Percentiles rank a stretch among this genome's conserved stretches.
Conservation (phyloP, 169 alveolate species). For the Toxoplasma gondii region DNA sequence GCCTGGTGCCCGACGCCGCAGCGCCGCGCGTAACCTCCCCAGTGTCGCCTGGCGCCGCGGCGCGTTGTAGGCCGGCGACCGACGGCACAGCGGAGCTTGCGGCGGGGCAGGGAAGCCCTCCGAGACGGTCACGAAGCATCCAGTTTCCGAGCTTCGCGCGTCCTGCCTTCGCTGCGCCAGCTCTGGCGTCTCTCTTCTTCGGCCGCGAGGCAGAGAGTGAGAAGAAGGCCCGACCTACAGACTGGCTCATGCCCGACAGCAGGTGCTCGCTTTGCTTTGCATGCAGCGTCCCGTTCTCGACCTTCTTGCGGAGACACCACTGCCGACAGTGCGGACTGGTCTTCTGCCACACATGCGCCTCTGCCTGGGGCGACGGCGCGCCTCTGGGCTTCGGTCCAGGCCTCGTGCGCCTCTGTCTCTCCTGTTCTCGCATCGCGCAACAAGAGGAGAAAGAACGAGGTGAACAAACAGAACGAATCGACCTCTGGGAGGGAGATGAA, state of each 20-base stretch:
- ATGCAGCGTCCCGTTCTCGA: slow-evolving; percentile 32
- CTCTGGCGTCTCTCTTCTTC: too few relatives aligned
- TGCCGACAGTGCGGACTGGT: slow-evolving; percentile 31
- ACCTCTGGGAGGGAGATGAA: not conserved
- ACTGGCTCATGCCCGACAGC: slow-evolving; percentile 35
- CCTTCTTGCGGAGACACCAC: slow-evolving; percentile 19
- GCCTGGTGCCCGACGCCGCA: too few relatives aligned
- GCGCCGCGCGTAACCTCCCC: too few relatives aligned
- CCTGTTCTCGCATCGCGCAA: not conserved
- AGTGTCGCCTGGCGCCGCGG: too few relatives aligned
- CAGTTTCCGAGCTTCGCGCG: too few relatives aligned
- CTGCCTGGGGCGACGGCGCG: slow-evolving; percentile 21
- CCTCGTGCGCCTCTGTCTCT: not conserved
- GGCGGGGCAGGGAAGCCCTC: too few relatives aligned
- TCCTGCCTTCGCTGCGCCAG: too few relatives aligned
- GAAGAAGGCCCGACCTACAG: not conserved
- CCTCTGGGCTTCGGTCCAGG: not conserved
- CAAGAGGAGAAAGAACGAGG: not conserved
- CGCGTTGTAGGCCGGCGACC: too few relatives aligned
- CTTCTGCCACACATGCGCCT: slow-evolving; percentile 4
- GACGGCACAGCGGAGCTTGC: too few relatives aligned
- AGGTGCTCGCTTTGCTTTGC: not conserved
- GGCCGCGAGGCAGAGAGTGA: too few relatives aligned
- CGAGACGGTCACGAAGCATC: too few relatives aligned
- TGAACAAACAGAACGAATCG: not conserved